A percentile compares a stretch with the other conserved stretches of the same genome.
phyloP scores from a whole-genome alignment of 1,139 yeast genomes.

The Sugiyamaella neomexicana region DNA sequence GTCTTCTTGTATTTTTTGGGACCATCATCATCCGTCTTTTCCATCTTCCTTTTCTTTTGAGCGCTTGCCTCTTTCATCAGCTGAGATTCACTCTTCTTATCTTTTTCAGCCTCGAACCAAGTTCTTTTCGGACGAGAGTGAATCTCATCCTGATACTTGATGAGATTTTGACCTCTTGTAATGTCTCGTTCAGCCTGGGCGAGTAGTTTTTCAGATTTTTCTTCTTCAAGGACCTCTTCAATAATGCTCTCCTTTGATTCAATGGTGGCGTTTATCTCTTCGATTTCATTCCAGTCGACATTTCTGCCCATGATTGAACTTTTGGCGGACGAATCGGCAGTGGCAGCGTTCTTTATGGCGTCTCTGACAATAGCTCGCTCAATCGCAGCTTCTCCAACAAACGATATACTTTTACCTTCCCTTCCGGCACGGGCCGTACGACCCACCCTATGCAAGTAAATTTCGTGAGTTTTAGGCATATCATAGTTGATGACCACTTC shows the following conservation, averaged over 20 bases:
- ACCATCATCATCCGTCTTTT: constrained; percentile 47
- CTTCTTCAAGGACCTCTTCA: constrained; percentile 81
- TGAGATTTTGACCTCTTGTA: constrained; percentile 76
- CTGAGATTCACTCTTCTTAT: constrained; percentile 49
- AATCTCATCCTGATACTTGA: constrained; percentile 80
- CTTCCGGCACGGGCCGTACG: constrained; percentile 99
- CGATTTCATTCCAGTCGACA: constrained; percentile 84
- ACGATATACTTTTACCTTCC: constrained; percentile 86
- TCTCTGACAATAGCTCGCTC: constrained; percentile 88
- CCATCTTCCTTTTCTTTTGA: constrained; percentile 58
- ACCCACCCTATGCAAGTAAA: constrained; percentile 95
- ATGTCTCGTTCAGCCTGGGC: constrained; percentile 89
- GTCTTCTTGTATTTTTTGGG: constrained; percentile 37
- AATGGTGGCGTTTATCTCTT: constrained; percentile 60
- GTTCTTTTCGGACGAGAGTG: constrained; percentile 91
- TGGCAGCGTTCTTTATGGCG: constrained; percentile 68
- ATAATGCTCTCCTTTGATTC: constrained; percentile 59
- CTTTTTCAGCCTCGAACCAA: constrained; percentile 85
- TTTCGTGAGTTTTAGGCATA: constrained; percentile 90
- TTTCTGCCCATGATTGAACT: constrained; percentile 72
- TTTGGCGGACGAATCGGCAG: constrained; percentile 28
- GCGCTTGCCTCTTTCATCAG: constrained; percentile 34
- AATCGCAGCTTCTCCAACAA: constrained; percentile 85
- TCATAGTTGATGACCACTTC: constrained; percentile 92
- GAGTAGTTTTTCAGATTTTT: constrained; percentile 82